Evolutionary conservation across 2,329 filamentous ascomycete genomes (phyloP).

Genomic region (Beauveria caledonica): DNA sequence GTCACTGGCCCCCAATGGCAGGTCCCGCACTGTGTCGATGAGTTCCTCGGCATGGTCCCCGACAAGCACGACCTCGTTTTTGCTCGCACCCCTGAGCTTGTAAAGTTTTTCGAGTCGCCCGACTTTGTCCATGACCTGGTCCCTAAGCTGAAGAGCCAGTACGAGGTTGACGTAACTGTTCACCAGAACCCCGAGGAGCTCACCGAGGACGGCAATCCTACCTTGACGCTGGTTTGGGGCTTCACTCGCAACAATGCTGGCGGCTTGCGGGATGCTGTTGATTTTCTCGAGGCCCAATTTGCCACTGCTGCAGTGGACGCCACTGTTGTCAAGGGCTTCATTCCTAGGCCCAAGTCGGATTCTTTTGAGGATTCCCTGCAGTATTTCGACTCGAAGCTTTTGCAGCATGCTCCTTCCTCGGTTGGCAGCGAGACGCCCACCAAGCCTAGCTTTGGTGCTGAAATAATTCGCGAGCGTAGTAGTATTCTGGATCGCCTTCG

Average conservation of each 20-base stretch:
- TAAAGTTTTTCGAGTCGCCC: conserved; percentile 71
- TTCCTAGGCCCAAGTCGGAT: conserved; percentile 95
- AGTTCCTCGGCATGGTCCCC: conserved; percentile 94
- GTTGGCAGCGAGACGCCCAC: conserved; percentile 82
- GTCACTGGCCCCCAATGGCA: conserved; percentile 97
- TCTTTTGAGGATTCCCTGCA: conserved; percentile 96
- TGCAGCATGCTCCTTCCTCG: conserved; percentile 81
- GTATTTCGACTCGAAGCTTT: conserved; percentile 92
- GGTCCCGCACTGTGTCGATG: conserved; percentile 92
- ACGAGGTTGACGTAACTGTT: conserved; percentile 80
- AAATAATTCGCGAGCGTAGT: conserved; percentile 68
- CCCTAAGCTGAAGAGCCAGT: conserved; percentile 79
- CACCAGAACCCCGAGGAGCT: conserved; percentile 54
- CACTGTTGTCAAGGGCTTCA: conserved; percentile 82
- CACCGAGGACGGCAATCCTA: conserved; percentile 49
- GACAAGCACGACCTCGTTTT: conserved; percentile 90
- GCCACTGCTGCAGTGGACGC: conserved; percentile 85
- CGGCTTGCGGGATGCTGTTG: conserved; percentile 89
- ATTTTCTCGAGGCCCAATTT: conserved; percentile 80
- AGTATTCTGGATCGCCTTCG: conserved; percentile 86
- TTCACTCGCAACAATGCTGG: conserved; percentile 98
- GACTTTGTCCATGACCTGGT: conserved; percentile 76
- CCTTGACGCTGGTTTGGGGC: conserved; percentile 60
- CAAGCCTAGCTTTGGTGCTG: conserved; percentile 74
- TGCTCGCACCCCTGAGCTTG: conserved; percentile 64